Base-by-base conservation (phyloP, 768 basidiomycete species). In the Hirschioporus abietinus region DNA sequence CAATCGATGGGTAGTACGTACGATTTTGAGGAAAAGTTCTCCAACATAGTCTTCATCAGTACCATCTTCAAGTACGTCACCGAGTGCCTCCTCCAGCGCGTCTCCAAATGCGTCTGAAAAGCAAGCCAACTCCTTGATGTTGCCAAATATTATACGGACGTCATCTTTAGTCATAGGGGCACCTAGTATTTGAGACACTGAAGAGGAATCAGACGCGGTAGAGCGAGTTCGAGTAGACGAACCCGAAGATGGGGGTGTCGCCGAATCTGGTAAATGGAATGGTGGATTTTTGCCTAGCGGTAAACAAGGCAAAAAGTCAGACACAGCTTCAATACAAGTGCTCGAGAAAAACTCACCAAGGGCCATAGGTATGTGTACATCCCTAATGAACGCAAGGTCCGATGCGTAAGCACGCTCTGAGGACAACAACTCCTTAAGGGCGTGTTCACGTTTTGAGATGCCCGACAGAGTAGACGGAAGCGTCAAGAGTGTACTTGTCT, bases 401-500 rank as follows among this genome's bases (percentile, higher is more conserved):
- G 87, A 87, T 15, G 92, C 88, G 75, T 93, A 93, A 0, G 90
- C 89, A 27, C 90, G 81, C 72, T 95, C 92, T 24, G 90, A 91
- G 12, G 88, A 86, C 60, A 94, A 82, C 27, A 95, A 77, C 70
- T 95, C 93, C 63, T 86, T 84, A 24, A 94, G 78, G 9, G 92
- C 92, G 74, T 94, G 89, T 25, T 86, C 82, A 42, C 93, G 84
- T 77, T 93, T 93, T 27, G 88, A 83, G 72, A 86, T 75, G 68
- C 71, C 65, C 25, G 77, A 67, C 61, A 35, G 7, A 66, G 64
- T 35, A 30, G 23, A 18, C 63, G n/a, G 42, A 52, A 52, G 42
- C 12, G 42, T 52, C 42, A 52, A 52, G 42, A 52, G 42, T 20
- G 42, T 52, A 10, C 42, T 52, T 15, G 42, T 52, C 12, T 52